phyloP scores from a whole-genome alignment of 140 eudicot species.

The Stevia rebaudiana region DNA sequence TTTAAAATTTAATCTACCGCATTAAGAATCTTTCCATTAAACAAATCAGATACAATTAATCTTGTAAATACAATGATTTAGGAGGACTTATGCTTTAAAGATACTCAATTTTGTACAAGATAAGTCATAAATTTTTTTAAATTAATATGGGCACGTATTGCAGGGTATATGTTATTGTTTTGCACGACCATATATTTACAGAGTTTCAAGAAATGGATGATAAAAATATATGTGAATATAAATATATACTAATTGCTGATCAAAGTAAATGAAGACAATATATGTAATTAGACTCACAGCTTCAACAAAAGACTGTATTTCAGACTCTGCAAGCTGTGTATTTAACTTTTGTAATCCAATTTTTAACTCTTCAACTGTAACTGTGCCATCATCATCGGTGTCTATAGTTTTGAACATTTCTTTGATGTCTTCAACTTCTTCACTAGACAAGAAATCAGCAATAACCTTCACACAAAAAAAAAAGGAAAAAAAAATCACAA shows the following conservation, averaged over 20 bases:
- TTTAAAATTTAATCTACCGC: not conserved
- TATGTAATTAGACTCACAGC: slow-evolving; percentile 53
- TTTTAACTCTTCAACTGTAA: slow-evolving; percentile 65
- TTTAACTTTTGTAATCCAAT: slow-evolving; percentile 55
- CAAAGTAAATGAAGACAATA: slow-evolving; percentile 10
- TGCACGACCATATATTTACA: not conserved
- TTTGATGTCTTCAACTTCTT: slow-evolving; percentile 80
- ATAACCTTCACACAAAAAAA: slow-evolving; percentile 50
- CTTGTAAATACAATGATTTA: not conserved
- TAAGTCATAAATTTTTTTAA: not conserved
- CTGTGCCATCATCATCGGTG: slow-evolving; percentile 72
- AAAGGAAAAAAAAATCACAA: not conserved
- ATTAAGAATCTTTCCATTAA: not conserved
- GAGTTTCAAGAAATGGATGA: not conserved
- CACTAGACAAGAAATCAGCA: slow-evolving; percentile 80
- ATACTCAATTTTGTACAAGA: not conserved
- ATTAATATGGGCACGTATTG: not conserved
- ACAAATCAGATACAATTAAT: not conserved
- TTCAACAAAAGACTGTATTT: slow-evolving; percentile 79
- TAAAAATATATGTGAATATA: not conserved
- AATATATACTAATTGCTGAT: not conserved
- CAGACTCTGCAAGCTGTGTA: slow-evolving; percentile 71
- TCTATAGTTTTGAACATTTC: slow-evolving; percentile 71
- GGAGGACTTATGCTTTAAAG: not conserved
- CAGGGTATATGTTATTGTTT: not conserved